Conservation (phyloP, 352 stramenopile species). For the Phytopythium sindhum region DNA sequence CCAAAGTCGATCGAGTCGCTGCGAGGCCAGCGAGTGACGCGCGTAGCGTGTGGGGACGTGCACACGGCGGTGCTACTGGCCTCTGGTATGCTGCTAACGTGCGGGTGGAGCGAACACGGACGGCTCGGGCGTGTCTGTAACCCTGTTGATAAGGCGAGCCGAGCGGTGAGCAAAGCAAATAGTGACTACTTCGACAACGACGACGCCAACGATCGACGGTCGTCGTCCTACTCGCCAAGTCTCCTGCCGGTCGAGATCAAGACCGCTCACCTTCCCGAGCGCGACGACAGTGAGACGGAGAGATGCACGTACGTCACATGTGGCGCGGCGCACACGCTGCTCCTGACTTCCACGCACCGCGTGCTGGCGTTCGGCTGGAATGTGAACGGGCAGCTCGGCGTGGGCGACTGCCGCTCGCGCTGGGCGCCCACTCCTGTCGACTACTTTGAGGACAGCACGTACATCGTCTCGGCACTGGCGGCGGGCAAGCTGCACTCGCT, state of each 20-base stretch:
- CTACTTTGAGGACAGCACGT: slow-evolving; percentile 47
- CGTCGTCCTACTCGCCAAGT: background rate
- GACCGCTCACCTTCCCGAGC: slow-evolving; percentile 8
- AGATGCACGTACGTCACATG: slow-evolving; percentile 54
- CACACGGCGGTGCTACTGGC: slow-evolving; percentile 50
- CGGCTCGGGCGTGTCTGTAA: slow-evolving; percentile 35
- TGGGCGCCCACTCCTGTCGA: slow-evolving; percentile 27
- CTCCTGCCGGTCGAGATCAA: slow-evolving; percentile 44
- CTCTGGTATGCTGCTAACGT: slow-evolving; percentile 49
- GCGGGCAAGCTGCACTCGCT: slow-evolving; percentile 60
- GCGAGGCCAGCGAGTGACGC: slow-evolving; percentile 30
- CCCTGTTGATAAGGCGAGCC: background rate
- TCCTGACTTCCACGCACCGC: slow-evolving; percentile 27
- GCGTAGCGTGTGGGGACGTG: slow-evolving; percentile 56
- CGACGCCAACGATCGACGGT: slow-evolving; percentile 4
- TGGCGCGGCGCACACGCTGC: slow-evolving; percentile 58
- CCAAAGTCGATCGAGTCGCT: slow-evolving; percentile 55
- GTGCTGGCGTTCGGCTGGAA: slow-evolving; percentile 65
- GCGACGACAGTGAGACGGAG: background rate
- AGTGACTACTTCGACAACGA: background rate
- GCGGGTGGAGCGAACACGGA: slow-evolving; percentile 53
- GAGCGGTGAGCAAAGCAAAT: background rate
- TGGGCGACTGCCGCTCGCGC: slow-evolving; percentile 57
- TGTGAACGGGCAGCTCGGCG: slow-evolving; percentile 48
- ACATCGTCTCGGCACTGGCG: slow-evolving; percentile 36